A percentile compares a stretch with the other conserved stretches of the same genome.
Conservation (phyloP, 2,329 filamentous ascomycete species). For the Alternaria rosae region DNA sequence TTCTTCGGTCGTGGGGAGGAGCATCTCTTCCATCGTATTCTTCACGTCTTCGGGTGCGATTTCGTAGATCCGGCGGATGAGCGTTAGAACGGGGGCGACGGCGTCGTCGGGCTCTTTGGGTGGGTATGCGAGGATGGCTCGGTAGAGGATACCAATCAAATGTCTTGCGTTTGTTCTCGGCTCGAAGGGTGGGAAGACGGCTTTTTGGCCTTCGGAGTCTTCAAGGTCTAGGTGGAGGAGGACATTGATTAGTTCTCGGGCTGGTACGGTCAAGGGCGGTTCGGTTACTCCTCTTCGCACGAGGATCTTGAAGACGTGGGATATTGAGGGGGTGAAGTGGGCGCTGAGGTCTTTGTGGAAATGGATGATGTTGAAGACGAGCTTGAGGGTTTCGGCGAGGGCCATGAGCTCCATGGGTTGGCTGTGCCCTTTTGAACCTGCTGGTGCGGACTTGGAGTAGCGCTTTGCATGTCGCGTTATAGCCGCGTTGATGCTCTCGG, state of each 20-base stretch:
- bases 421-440: constrained; percentile 32
- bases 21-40: constrained; percentile 66
- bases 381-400: constrained; percentile 81
- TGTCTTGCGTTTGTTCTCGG: constrained; percentile 67
- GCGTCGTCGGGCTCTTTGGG: constrained; percentile 75
- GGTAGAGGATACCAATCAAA: constrained; percentile 74
- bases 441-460: constrained; percentile 50
- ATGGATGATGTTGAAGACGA: constrained; percentile 88
- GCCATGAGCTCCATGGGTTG: constrained; percentile 79
- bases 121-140: constrained; percentile 68
- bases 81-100: constrained; percentile 75
- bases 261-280: constrained; percentile 75
- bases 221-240: constrained; percentile 80
- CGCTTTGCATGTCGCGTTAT: constrained; percentile 68
- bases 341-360: constrained; percentile 69
- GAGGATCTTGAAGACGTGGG: constrained; percentile 75
- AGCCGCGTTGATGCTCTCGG: constrained; percentile 72
- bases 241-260: constrained; percentile 78
- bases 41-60: constrained; percentile 70
- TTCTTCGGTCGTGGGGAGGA: constrained; percentile 81
- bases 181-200: constrained; percentile 71
- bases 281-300: constrained; percentile 64
- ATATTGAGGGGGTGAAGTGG: constrained; percentile 72
- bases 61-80: constrained; percentile 75
- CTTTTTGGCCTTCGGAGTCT: constrained; percentile 55